Base-by-base conservation (phyloP, 768 basidiomycete species). In the Tremella mesenterica region DNA sequence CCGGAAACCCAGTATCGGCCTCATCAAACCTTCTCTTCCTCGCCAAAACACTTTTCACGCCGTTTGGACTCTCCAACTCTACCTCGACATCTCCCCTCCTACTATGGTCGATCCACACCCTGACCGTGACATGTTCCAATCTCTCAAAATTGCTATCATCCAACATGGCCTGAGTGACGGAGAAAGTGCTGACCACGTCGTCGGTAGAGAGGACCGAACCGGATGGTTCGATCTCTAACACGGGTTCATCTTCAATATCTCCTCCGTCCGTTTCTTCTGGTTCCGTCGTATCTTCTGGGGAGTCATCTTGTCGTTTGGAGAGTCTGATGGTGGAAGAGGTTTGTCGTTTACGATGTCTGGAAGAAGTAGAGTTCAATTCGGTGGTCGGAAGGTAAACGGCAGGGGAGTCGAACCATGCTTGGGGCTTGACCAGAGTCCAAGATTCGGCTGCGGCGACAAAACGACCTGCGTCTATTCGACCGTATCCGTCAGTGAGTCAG, bases 11-110 rank as follows among this genome's bases (percentile, higher is more conserved):
- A 8, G 77, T 79, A 4, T 64, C 71, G 16, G 80, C 83, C 31
- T 70, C 70, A 68, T 99, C 95, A 12, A 77, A 77, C 29, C 76
- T 64, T 57, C 95, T 81, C 52, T 77, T 78, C 18, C 82, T 81
- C 20, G 85, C 92, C 34, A 99, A 74, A 13, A 96, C 77, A 68
- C 90, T 95, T 69, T 76, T 83, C 57, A 97, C 78, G 10, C 89
- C 89, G 41, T 81, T 81, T 0, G 95, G 93, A 65, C 90, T 93
- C 18, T 78, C 71, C 43, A 97, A 69, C 69, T 90, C 85, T 44
- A 96, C 88, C 73, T 96, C 90, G 9, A 97, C 86, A 64, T 97
- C 91, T 4, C 95, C 95, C 44, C 95, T 77, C 46, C 80, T 77
- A 8, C 79, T 76, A 69, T 97, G 95, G n/a, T 82, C 76, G 56